Evolutionary conservation across 148 eudicot species (phyloP).

Genomic region (Polygonum maritimum): DNA sequence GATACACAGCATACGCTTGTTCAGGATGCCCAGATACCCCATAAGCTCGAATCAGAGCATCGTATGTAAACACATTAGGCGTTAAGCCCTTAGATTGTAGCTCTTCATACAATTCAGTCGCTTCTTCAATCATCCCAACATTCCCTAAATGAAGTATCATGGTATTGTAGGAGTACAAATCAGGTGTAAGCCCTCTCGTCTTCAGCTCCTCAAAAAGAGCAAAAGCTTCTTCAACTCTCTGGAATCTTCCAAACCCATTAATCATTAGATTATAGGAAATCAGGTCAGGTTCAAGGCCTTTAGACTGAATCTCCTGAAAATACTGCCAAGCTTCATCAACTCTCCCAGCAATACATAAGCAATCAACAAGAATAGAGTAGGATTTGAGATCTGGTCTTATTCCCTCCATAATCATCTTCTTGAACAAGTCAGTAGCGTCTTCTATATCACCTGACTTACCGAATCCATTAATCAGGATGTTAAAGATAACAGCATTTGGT

Average conservation of each 20-base stretch:
- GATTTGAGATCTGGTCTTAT: slow-evolving; percentile 83
- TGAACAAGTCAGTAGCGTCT: slow-evolving; percentile 51
- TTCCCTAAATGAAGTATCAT: slow-evolving; percentile 75
- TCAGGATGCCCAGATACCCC: slow-evolving; percentile 66
- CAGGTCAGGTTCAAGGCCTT: slow-evolving; percentile 81
- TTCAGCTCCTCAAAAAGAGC: slow-evolving; percentile 59
- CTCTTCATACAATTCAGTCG: slow-evolving; percentile 59
- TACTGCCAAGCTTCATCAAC: slow-evolving; percentile 63
- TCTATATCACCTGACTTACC: slow-evolving; percentile 88
- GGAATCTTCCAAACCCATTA: slow-evolving; percentile 69
- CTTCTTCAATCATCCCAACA: slow-evolving; percentile 67
- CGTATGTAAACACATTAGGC: slow-evolving; percentile 80
- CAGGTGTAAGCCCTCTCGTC: slow-evolving; percentile 48
- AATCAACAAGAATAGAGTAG: slow-evolving; percentile 82
- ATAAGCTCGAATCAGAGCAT: slow-evolving; percentile 86
- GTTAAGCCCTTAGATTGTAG: slow-evolving; percentile 58
- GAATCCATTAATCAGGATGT: slow-evolving; percentile 84
- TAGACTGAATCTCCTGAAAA: slow-evolving; percentile 55
- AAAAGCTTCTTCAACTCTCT: slow-evolving; percentile 55
- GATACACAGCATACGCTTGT: slow-evolving; percentile 68
- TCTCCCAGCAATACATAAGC: slow-evolving; percentile 50
- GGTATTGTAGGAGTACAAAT: slow-evolving; percentile 69
- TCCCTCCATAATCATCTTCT: slow-evolving; percentile 70
- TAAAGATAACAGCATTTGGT: slow-evolving; percentile 82
- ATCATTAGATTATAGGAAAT: slow-evolving; percentile 80